Base-by-base conservation (phyloP, 306 rosid genomes). In the Malus fusca region DNA sequence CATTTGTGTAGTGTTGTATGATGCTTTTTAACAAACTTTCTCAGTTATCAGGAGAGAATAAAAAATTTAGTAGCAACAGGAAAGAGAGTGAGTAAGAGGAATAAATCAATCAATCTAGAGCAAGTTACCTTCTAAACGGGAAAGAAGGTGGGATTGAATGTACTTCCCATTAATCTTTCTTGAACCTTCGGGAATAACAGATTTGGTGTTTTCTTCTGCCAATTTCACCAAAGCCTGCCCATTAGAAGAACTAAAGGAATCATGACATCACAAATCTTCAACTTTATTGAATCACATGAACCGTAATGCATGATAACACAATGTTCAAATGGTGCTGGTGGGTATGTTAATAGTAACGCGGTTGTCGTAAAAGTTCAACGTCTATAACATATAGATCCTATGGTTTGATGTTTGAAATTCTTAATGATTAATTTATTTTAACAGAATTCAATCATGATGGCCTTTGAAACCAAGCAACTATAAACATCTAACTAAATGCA, bases 91-190 rank as follows among this genome's bases (percentile, higher is more conserved):
- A 52, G 21, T 1, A 37, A 44, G 31, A 53, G 68, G 42, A n/a
- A 43, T 9, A 56, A 35, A 56, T 35, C 12, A 31, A 13, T 72
- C 52, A 61, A 4, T 30, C 44, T 5, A 18, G 42, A 3, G 31
- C 13, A 61, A 74, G 30, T 74, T 89, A 92, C 99, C 97, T 88
- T 88, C 84, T 76, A 95, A 78, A 69, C 92, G 85, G 42, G 90
- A 82, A 78, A 90, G 87, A 81, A 95, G 91, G 88, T 92, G 93
- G 83, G 91, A 92, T 66, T 89, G 99, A 76, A 95, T 87, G 83
- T 90, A 95, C 83, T 89, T 95, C 74, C 99, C 99, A 60, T 90
- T 87, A 82, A 92, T 92, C 90, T 92, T 95, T 86, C 99, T 92
- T 59, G 97, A 76, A 78, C 99, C 96, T 75, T 56, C 76, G 26